Conservation (phyloP, 768 basidiomycete genomes). For the Termitomyces bulborhizus region DNA sequence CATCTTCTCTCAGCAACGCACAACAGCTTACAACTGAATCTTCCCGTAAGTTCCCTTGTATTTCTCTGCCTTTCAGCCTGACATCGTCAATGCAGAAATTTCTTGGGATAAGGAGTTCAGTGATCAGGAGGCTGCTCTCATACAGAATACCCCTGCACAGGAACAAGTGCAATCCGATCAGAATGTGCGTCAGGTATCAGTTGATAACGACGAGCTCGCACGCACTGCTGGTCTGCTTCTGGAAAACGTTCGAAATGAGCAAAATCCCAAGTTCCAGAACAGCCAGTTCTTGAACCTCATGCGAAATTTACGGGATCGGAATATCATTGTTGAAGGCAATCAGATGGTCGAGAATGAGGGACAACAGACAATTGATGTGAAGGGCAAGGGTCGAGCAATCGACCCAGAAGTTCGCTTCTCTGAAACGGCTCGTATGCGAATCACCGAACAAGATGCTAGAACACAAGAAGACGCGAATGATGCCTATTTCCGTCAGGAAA, state of each 20-base stretch:
- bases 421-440: conserved; percentile 2
- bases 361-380: conserved; percentile 34
- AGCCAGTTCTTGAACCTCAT: conserved; percentile 84
- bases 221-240: conserved; percentile 74
- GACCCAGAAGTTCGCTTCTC: conserved; percentile 16
- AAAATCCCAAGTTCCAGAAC: conserved; percentile 80
- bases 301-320: conserved; percentile 75
- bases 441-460: not conserved
- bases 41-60: conserved; percentile 4
- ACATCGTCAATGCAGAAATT: conserved; percentile 23
- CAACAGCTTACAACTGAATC: conserved; percentile 13
- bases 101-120: conserved; percentile 65
- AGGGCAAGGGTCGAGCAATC: conserved; percentile 62
- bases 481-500: conserved; percentile 67
- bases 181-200: conserved; percentile 12
- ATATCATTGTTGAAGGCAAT: conserved; percentile 74
- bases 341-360: conserved; percentile 59
- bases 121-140: conserved; percentile 40
- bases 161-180: conserved; percentile 16
- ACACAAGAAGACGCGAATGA: conserved; percentile 42
- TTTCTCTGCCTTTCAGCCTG: not conserved
- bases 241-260: conserved; percentile 66
- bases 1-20: conserved; percentile 20
- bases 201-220: conserved; percentile 67
- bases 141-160: conserved; percentile 9